phyloP scores from a whole-genome alignment of 805 yeast species.

The Lachancea nothofagi region DNA sequence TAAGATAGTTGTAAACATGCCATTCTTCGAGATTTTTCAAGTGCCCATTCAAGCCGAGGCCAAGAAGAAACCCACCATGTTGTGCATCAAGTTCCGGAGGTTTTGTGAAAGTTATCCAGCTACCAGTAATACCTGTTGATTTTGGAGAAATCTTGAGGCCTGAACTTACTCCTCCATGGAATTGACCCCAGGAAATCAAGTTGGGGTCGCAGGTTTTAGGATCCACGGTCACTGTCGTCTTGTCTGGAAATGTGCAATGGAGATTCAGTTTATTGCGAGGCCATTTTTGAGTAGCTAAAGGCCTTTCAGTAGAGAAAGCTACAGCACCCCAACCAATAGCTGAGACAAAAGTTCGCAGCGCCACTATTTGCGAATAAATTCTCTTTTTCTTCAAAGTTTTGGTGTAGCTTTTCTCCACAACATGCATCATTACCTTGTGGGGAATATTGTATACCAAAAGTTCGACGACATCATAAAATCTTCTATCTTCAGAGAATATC shows the following conservation, averaged over 20 bases:
- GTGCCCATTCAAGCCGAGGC: slow-evolving; percentile 89
- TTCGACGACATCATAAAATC: slow-evolving; percentile 71
- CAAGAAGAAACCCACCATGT: slow-evolving; percentile 93
- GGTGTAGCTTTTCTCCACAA: slow-evolving; percentile 50
- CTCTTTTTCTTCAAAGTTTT: slow-evolving; percentile 46
- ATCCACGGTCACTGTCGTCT: slow-evolving; percentile 57
- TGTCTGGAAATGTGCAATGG: slow-evolving; percentile 60
- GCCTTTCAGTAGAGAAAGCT: slow-evolving; percentile 42
- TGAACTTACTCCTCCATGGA: slow-evolving; percentile 86
- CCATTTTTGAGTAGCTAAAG: slow-evolving; percentile 79
- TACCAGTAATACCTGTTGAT: slow-evolving; percentile 59
- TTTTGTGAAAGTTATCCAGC: slow-evolving; percentile 87
- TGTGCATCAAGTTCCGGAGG: slow-evolving; percentile 67
- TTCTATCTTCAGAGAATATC: slow-evolving; percentile 70
- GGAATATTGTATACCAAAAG: slow-evolving; percentile 42
- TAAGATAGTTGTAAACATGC: slow-evolving; percentile 90
- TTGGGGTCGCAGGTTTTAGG: slow-evolving; percentile 46
- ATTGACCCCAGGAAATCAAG: slow-evolving; percentile 72
- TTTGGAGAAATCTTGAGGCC: slow-evolving; percentile 71
- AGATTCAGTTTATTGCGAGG: slow-evolving; percentile 73
- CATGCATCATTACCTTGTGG: slow-evolving; percentile 21
- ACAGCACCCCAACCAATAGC: slow-evolving; percentile 31
- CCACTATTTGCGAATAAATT: slow-evolving; percentile 55
- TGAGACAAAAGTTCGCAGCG: slow-evolving; percentile 62
- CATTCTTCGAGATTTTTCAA: slow-evolving; percentile 80